phyloP scores from a whole-genome alignment of 176 grass and related monocot genomes.

The Phragmites australis region DNA sequence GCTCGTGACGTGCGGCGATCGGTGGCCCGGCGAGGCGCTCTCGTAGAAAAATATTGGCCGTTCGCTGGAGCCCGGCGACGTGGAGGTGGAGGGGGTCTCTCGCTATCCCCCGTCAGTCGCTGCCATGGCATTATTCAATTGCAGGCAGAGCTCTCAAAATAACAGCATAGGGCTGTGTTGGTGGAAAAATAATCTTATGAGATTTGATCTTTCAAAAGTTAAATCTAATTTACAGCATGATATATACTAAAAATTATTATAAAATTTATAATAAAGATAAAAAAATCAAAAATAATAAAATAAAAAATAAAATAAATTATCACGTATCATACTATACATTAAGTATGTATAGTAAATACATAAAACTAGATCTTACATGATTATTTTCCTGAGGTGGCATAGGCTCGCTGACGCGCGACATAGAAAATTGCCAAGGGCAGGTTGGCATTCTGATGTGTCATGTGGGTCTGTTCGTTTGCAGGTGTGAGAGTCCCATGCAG shows the following conservation, averaged over 20 bases:
- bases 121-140: constrained; percentile 30
- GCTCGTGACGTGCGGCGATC: background rate
- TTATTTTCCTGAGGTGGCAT: constrained; percentile 27
- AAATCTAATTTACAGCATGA: too few species aligned
- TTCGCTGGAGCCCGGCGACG: constrained; percentile 17
- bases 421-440: constrained; percentile 24
- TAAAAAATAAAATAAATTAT: too few species aligned
- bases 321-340: too few species aligned
- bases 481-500: background rate
- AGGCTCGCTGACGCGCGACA: background rate
- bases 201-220: too few species aligned
- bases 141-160: constrained; percentile 14
- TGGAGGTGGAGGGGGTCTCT: background rate
- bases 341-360: too few species aligned
- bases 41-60: background rate
- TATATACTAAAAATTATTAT: too few species aligned
- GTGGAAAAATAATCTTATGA: too few species aligned
- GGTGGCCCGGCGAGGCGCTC: too few species aligned
- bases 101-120: background rate
- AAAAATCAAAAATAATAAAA: too few species aligned
- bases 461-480: background rate
- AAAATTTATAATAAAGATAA: too few species aligned
- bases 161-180: constrained; percentile 4
- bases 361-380: too few species aligned
- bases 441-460: too few species aligned